phyloP scores from a whole-genome alignment of 108 stramenopile species.

The Pseudonitzschia pungens region DNA sequence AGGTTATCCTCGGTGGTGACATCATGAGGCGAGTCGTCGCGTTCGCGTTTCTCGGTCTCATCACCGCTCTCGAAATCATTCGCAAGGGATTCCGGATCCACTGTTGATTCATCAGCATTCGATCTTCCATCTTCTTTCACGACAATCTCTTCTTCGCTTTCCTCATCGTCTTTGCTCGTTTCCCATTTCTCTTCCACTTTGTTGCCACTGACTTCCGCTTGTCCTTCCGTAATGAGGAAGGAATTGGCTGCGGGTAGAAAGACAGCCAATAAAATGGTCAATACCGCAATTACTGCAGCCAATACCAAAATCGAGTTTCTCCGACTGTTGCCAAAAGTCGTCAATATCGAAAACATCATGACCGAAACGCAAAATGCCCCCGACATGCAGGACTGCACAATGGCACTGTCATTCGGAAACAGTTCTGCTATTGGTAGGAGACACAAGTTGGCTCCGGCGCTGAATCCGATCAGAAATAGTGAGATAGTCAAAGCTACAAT shows the following conservation, averaged over 20 bases:
- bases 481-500: conserved; percentile 22
- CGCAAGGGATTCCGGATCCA: no score
- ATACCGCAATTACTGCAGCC: conserved; percentile 19
- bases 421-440: conserved; percentile 44
- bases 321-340: background rate
- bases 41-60: no score
- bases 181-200: background rate
- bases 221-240: conserved; percentile 6
- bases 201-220: background rate
- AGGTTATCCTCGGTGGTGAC: no score
- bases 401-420: conserved; percentile 34
- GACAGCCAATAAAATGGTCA: conserved; percentile 17
- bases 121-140: no score
- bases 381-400: conserved; percentile 25
- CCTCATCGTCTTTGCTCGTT: background rate
- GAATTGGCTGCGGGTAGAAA: conserved; percentile 26
- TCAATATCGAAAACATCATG: conserved; percentile 35
- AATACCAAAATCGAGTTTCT: conserved; percentile 17
- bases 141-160: no score
- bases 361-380: conserved; percentile 49
- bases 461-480: conserved; percentile 37
- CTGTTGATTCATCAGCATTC: no score
- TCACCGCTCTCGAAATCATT: no score
- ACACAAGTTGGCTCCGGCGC: conserved; percentile 46
- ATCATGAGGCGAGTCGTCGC: no score